Evolutionary conservation across 768 basidiomycete genomes (phyloP).

Genomic region (Chalciporus sphaerocephalus): DNA sequence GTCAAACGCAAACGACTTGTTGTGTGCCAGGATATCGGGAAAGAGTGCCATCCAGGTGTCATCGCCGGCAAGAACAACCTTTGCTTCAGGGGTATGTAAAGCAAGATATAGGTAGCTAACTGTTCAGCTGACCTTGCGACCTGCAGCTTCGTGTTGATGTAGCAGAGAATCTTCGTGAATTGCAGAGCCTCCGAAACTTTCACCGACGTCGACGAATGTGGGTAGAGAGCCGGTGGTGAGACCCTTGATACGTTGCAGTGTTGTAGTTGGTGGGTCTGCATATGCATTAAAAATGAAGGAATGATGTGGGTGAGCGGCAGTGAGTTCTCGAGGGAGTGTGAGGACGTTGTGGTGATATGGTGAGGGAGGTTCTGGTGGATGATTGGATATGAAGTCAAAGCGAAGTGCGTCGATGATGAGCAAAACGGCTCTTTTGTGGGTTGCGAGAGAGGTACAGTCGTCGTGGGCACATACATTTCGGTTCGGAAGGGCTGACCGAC

Average conservation of each 20-base stretch:
- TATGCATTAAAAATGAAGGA: constrained; percentile 88
- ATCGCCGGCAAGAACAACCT: constrained; percentile 91
- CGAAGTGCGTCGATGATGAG: constrained; percentile 91
- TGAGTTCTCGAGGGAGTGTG: constrained; percentile 72
- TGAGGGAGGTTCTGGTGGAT: constrained; percentile 53
- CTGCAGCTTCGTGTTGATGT: constrained; percentile 58
- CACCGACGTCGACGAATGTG: constrained; percentile 92
- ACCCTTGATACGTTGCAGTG: constrained; percentile 91
- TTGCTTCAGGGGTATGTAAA: constrained; percentile 23
- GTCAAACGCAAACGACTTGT: constrained; percentile 82
- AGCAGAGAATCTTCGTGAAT: constrained; percentile 88
- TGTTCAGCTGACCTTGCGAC: constrained; percentile 48
- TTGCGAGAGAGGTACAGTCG: constrained; percentile 40
- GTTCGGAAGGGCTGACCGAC: constrained; percentile 42
- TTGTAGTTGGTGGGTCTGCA: constrained; percentile 93
- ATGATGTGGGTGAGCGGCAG: constrained; percentile 54
- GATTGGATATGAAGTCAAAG: constrained; percentile 84
- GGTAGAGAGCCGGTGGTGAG: constrained; percentile 93
- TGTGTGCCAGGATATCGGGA: constrained; percentile 64
- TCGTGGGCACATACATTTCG: constrained; percentile 51
- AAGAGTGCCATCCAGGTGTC: constrained; percentile 96
- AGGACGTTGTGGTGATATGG: constrained; percentile 79
- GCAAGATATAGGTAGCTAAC: neutral
- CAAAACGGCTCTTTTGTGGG: constrained; percentile 76
- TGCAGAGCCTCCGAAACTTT: constrained; percentile 83